phyloP scores from a whole-genome alignment of 352 stramenopile species.

The Phytophthora cactorum region DNA sequence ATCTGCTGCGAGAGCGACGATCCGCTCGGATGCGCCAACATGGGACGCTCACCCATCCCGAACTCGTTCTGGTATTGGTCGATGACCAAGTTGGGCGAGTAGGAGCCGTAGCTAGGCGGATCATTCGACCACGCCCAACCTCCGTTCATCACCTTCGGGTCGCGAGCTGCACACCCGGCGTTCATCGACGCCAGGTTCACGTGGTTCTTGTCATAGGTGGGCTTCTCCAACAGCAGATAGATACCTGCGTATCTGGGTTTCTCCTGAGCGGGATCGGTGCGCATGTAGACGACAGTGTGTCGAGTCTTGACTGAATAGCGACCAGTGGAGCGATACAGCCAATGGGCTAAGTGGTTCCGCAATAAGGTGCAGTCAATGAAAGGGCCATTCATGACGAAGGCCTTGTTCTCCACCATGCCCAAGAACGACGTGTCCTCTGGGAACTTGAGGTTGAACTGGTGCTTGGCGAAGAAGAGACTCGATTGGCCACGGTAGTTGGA shows the following conservation, averaged over 20 bases:
- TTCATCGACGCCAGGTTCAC: slow-evolving; percentile 66
- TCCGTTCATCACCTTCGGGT: slow-evolving; percentile 52
- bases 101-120: slow-evolving; percentile 64
- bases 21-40: slow-evolving; percentile 64
- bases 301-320: slow-evolving; percentile 72
- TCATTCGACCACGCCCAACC: slow-evolving; percentile 87
- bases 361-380: slow-evolving; percentile 75
- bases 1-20: slow-evolving; percentile 67
- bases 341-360: slow-evolving; percentile 84
- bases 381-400: slow-evolving; percentile 80
- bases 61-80: slow-evolving; percentile 85
- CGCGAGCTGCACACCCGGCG: slow-evolving; percentile 39
- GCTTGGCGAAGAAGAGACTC: slow-evolving; percentile 80
- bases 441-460: slow-evolving; percentile 81
- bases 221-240: slow-evolving; percentile 80
- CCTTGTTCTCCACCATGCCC: slow-evolving; percentile 64
- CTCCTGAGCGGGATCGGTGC: slow-evolving; percentile 33
- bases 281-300: slow-evolving; percentile 78
- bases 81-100: slow-evolving; percentile 80
- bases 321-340: slow-evolving; percentile 69
- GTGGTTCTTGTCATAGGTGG: slow-evolving; percentile 73
- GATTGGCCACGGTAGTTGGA: slow-evolving; percentile 82
- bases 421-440: slow-evolving; percentile 49
- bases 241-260: slow-evolving; percentile 64
- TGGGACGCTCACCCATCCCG: slow-evolving; percentile 70